These are phyloP conservation scores for Dictyophora rubrovolvata DNA, from an alignment of 768 basidiomycete genomes.

Conservation along the genomic window DNA sequence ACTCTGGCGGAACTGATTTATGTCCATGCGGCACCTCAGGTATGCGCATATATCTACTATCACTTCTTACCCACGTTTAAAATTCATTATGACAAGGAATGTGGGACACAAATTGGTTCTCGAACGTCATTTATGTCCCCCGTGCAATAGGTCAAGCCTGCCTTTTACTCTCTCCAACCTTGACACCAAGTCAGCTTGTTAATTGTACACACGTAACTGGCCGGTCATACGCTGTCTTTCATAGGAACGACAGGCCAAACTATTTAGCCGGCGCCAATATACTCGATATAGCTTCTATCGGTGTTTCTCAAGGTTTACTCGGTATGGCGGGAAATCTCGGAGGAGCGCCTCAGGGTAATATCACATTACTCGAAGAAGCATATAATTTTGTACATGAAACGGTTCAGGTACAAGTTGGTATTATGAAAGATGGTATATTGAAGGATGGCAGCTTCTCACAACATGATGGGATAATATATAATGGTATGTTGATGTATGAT, in stretches of 20 bases:
- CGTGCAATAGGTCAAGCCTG: slow-evolving; percentile 46
- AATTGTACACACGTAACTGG: slow-evolving; percentile 42
- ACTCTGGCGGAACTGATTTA: slow-evolving; percentile 37
- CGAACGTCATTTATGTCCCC: slow-evolving; percentile 55
- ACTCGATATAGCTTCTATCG: slow-evolving; percentile 56
- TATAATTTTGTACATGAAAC: slow-evolving; percentile 43
- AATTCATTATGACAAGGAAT: slow-evolving; percentile 9
- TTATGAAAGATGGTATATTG: slow-evolving; percentile 52
- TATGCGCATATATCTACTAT: background rate
- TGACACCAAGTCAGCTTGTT: slow-evolving; percentile 30
- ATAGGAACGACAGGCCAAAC: slow-evolving; percentile 31
- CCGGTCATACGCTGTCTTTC: slow-evolving; percentile 42
- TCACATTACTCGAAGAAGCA: slow-evolving; percentile 36
- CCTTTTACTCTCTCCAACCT: slow-evolving; percentile 37
- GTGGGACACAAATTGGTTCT: slow-evolving; percentile 62
- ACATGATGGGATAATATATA: slow-evolving; percentile 60
- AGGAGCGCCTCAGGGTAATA: background rate
- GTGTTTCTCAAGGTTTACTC: slow-evolving; percentile 39
- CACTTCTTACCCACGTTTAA: background rate
- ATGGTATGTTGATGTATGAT: slow-evolving; percentile 23
- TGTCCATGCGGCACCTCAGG: slow-evolving; percentile 49
- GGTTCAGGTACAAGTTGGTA: slow-evolving; percentile 35
- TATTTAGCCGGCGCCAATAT: slow-evolving; percentile 55
- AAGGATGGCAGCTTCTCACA: slow-evolving; percentile 35
- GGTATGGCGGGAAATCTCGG: slow-evolving; percentile 6